Conservation (phyloP, 768 basidiomycete species). For the Ramaria sp. region DNA sequence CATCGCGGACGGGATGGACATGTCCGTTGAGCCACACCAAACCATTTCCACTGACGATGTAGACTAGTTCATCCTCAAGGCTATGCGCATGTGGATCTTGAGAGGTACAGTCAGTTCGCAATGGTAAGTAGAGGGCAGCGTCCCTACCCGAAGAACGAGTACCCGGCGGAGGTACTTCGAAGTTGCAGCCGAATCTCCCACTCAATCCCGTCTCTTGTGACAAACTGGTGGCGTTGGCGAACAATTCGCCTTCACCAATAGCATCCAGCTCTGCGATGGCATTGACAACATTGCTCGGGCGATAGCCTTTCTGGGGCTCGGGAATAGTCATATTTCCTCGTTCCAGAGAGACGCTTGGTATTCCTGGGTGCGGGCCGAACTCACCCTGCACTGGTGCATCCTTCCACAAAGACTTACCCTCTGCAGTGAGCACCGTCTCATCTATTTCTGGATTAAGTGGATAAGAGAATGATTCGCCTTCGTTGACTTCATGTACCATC, state of each 20-base stretch:
- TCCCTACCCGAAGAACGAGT: slow-evolving; percentile 12
- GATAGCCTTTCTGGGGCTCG: background rate
- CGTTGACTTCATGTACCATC: slow-evolving; percentile 9
- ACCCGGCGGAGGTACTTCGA: slow-evolving; percentile 13
- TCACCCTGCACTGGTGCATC: slow-evolving; percentile 12
- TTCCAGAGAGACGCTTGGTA: slow-evolving; percentile 5
- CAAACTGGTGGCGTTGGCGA: slow-evolving; percentile 12
- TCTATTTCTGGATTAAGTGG: slow-evolving; percentile 7
- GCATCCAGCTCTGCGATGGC: slow-evolving; percentile 5
- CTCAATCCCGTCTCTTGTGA: slow-evolving; percentile 12
- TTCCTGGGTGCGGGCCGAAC: slow-evolving; percentile 12
- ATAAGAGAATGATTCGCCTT: slow-evolving; percentile 6
- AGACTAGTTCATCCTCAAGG: slow-evolving; percentile 14
- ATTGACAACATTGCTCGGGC: slow-evolving; percentile 12
- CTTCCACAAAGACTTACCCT: slow-evolving; percentile 6
- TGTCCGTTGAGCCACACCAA: slow-evolving; percentile 14
- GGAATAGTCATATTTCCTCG: slow-evolving; percentile 9
- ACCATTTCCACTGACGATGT: slow-evolving; percentile 11
- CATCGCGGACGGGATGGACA: slow-evolving; percentile 8
- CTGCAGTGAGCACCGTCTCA: background rate
- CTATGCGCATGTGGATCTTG: slow-evolving; percentile 11
- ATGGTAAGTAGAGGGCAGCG: background rate
- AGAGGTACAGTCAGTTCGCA: background rate
- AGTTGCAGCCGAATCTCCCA: slow-evolving; percentile 12
- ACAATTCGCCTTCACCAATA: slow-evolving; percentile 13